Percentiles rank a stretch among this genome's conserved stretches.
Conservation (phyloP, 106 monocot species). For the Dendrobium nobile region DNA sequence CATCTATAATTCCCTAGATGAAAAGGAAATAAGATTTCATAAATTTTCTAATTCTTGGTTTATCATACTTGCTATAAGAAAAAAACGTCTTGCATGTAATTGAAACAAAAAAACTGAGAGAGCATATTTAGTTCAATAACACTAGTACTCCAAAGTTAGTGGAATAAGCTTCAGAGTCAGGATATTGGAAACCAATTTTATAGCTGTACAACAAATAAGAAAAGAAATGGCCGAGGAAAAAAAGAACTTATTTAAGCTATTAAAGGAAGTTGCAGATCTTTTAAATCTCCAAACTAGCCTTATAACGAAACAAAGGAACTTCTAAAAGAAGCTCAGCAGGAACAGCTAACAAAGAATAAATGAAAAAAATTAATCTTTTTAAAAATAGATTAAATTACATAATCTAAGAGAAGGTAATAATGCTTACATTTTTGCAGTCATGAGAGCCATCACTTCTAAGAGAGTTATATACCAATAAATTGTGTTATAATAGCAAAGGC, state of each 20-base stretch:
- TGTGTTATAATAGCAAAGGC: constrained; percentile 70
- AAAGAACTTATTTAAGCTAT: not conserved
- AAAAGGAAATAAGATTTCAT: not conserved
- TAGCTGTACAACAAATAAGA: not conserved
- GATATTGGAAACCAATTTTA: not conserved
- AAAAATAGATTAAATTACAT: not conserved
- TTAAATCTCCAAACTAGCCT: not conserved
- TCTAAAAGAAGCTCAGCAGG: not conserved
- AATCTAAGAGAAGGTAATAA: not conserved
- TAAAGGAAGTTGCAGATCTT: not conserved
- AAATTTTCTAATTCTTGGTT: not conserved
- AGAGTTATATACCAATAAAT: constrained; percentile 60
- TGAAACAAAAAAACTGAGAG: too few relatives aligned
- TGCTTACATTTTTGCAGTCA: constrained; percentile 65
- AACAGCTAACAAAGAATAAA: not conserved
- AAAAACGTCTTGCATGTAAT: too few relatives aligned
- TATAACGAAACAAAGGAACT: not conserved
- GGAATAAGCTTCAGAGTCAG: not conserved
- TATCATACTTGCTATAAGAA: too few relatives aligned
- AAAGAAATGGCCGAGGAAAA: not conserved
- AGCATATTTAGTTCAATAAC: too few relatives aligned
- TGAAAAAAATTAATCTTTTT: not conserved
- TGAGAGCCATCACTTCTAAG: constrained; percentile 60
- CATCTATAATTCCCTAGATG: not conserved
- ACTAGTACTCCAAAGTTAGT: too few relatives aligned